A percentile compares a stretch with the other conserved stretches of the same genome.
Conservation (phyloP, 495 filamentous ascomycete species). For the Copromyces sp. region DNA sequence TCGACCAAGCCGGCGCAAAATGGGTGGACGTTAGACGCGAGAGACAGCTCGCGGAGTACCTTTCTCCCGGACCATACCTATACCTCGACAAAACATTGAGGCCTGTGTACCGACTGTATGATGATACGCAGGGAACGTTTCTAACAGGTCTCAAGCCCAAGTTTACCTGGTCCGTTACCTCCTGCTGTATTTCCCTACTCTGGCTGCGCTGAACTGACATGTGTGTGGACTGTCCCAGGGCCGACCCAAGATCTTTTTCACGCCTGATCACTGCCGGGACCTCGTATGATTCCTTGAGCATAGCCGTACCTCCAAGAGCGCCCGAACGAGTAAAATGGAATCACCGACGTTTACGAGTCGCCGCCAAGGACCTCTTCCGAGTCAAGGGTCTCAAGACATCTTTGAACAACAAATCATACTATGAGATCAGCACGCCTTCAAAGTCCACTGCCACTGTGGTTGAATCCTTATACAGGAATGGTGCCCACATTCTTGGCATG, state of each 20-base stretch:
- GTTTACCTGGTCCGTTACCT: neutral
- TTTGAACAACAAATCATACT: slow-evolving; percentile 3
- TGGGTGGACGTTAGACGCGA: neutral
- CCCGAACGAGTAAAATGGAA: neutral
- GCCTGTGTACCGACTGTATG: neutral
- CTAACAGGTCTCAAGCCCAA: neutral
- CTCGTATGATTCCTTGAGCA: neutral
- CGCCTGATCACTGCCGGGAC: neutral
- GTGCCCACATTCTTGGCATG: slow-evolving; percentile 8
- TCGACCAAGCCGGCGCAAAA: too few relatives aligned
- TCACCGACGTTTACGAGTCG: slow-evolving; percentile 1
- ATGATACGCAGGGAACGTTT: neutral
- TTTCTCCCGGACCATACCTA: neutral
- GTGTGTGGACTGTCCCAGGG: too few relatives aligned
- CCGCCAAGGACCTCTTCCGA: slow-evolving; percentile 5
- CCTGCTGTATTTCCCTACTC: too few relatives aligned
- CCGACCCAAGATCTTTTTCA: too few relatives aligned
- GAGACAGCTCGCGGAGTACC: neutral
- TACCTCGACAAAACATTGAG: neutral
- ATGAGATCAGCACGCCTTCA: neutral
- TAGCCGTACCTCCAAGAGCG: slow-evolving; percentile 1
- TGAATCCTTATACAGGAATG: neutral
- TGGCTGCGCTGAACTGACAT: neutral
- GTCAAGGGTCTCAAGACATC: slow-evolving; percentile 6
- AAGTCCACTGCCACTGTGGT: neutral